Percentiles rank a stretch among this genome's conserved stretches.
Conservation (phyloP, 441 rosid genomes). For the Caryocar brasiliense region DNA sequence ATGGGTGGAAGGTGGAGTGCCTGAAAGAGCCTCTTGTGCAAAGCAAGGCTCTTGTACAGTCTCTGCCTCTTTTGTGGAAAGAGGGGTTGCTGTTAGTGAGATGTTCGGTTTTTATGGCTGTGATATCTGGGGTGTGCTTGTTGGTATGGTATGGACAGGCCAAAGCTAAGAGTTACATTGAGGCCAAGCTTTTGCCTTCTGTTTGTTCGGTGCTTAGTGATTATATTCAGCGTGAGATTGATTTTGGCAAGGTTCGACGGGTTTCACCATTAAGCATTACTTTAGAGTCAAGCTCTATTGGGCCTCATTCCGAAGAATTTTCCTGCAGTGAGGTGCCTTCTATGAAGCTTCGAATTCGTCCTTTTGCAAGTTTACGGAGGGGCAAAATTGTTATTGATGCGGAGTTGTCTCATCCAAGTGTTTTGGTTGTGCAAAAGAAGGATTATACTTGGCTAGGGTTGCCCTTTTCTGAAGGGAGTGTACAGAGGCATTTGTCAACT, state of each 20-base stretch:
- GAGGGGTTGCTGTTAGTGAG: conserved; percentile 60
- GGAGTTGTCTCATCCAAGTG: conserved; percentile 58
- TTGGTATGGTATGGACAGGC: conserved; percentile 86
- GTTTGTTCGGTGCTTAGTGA: conserved; percentile 76
- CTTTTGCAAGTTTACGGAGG: conserved; percentile 86
- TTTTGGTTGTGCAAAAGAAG: conserved; percentile 73
- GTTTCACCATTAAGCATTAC: conserved; percentile 84
- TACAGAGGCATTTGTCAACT: conserved; percentile 53
- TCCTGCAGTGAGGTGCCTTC: conserved; percentile 87
- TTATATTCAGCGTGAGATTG: conserved; percentile 73
- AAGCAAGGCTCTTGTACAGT: conserved; percentile 57
- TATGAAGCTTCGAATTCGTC: conserved; percentile 67
- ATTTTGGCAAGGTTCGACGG: conserved; percentile 75
- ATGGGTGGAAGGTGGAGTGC: conserved; percentile 46
- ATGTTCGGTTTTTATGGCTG: conserved; percentile 64
- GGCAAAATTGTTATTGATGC: conserved; percentile 94
- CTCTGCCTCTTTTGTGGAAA: conserved; percentile 15
- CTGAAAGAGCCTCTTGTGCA: conserved; percentile 52
- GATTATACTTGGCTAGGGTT: conserved; percentile 93
- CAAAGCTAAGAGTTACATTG: conserved; percentile 63
- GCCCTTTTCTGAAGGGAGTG: conserved; percentile 52
- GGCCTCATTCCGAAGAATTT: conserved; percentile 78
- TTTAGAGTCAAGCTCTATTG: conserved; percentile 74
- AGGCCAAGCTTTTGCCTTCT: conserved; percentile 78
- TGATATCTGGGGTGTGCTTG: conserved; percentile 80